Conservation (phyloP, 805 yeast genomes). For the Wickerhamomyces bovis region DNA sequence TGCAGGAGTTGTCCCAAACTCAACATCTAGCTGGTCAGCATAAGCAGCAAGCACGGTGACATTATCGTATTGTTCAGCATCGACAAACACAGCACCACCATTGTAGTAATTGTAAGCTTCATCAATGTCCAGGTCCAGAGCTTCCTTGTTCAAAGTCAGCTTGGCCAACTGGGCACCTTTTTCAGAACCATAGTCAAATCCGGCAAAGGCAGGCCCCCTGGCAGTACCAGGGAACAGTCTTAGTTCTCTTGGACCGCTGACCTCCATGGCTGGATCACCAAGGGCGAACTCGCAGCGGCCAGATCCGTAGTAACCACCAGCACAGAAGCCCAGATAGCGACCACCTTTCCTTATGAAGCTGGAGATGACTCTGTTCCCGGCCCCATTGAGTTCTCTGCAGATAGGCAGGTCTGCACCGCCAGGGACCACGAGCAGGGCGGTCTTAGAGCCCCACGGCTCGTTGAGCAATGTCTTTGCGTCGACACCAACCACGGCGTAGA, state of each 20-base stretch:
- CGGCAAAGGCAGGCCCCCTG: slow-evolving; percentile 75
- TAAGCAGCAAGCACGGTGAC: slow-evolving; percentile 75
- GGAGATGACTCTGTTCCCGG: slow-evolving; percentile 53
- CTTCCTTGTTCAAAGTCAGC: slow-evolving; percentile 34
- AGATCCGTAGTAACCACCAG: slow-evolving; percentile 89
- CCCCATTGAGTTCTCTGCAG: slow-evolving; percentile 66
- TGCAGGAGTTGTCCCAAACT: slow-evolving; percentile 38
- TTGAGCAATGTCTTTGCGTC: slow-evolving; percentile 53
- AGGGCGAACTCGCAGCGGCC: slow-evolving; percentile 76
- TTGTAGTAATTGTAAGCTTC: slow-evolving; percentile 52
- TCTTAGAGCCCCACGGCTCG: slow-evolving; percentile 87
- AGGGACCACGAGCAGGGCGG: slow-evolving; percentile 78
- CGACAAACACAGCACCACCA: slow-evolving; percentile 86
- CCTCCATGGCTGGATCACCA: slow-evolving; percentile 66
- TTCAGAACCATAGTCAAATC: slow-evolving; percentile 75
- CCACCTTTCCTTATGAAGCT: slow-evolving; percentile 79
- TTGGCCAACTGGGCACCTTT: slow-evolving; percentile 62
- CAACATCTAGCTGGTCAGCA: slow-evolving; percentile 48
- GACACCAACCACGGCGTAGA: slow-evolving; percentile 78
- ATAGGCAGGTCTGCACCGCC: slow-evolving; percentile 97
- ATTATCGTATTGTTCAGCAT: slow-evolving; percentile 53
- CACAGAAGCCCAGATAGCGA: slow-evolving; percentile 78
- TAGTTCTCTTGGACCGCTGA: slow-evolving; percentile 80
- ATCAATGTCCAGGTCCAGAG: slow-evolving; percentile 24
- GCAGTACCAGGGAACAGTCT: slow-evolving; percentile 76